A percentile compares a stretch with the other conserved stretches of the same genome.
Evolutionary conservation across 306 rosid genomes (phyloP).

Genomic region (Casuarina glauca): DNA sequence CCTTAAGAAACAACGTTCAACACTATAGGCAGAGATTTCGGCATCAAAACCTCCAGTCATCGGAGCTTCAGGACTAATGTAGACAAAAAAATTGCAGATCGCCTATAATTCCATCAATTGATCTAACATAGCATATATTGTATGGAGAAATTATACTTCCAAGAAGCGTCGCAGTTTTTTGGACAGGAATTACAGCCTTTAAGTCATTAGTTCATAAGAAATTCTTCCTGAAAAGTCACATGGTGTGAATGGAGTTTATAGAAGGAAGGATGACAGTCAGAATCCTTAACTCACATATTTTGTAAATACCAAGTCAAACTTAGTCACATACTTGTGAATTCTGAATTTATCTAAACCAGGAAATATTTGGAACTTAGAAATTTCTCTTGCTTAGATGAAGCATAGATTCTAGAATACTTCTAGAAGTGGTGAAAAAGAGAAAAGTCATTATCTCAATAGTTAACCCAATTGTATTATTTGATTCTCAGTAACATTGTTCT

Average conservation of each 20-base stretch:
- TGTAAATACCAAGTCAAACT: background rate
- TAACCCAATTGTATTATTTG: background rate
- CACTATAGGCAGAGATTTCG: conserved; percentile 85
- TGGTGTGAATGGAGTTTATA: conserved; percentile 10
- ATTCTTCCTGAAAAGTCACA: conserved; percentile 70
- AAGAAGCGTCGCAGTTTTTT: conserved; percentile 88
- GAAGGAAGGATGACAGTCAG: background rate
- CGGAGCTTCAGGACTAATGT: conserved; percentile 98
- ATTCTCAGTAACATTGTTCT: background rate
- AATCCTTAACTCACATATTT: background rate
- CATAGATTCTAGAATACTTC: background rate
- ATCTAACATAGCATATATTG: conserved; percentile 3
- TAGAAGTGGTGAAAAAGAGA: background rate
- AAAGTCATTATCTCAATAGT: background rate
- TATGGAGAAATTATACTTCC: conserved; percentile 49
- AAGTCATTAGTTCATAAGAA: conserved; percentile 93
- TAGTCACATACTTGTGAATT: background rate
- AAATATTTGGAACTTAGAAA: background rate
- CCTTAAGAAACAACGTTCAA: conserved; percentile 90
- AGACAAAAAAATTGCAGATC: conserved; percentile 20
- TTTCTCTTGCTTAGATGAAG: background rate
- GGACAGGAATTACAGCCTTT: conserved; percentile 83
- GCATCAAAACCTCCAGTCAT: conserved; percentile 96
- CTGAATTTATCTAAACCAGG: background rate
- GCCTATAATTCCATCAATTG: conserved; percentile 4